Base-by-base conservation (phyloP, 2,329 filamentous ascomycete species). In the Trichoderma sp. region DNA sequence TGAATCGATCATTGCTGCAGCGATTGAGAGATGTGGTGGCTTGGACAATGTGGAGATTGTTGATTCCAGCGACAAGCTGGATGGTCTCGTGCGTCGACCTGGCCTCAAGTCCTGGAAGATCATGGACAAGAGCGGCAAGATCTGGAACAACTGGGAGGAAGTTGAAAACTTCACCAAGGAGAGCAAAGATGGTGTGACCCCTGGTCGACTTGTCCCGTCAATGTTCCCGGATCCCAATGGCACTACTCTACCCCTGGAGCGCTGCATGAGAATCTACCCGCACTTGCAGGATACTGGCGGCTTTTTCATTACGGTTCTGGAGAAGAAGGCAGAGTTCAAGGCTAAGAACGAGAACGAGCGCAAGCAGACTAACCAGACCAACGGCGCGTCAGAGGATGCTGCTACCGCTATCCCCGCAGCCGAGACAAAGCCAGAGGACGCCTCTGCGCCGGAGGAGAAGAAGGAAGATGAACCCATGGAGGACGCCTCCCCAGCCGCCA, bases 231-330 rank as follows among this genome's bases (percentile, higher is more conserved):
- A 81, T 49, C 85, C 87, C 0, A 83, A 84, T 68, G 81, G 80
- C 18, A 80, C 82, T 49, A 81, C 86, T 80, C 84, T 97, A 28
- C 94, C 94, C 18, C 86, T 98, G 21, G 92, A 97, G 75, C 88
- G 91, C 70, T 97, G 95, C 80, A 94, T 98, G 86, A 88, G 96
- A 71, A 90, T 99, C 7, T 99, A 98, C 79, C 92, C 94, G 39
- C 96, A 99, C 79, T 86, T 94, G 77, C 96, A 99, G 80, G 94
- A 99, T 75, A 99, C 96, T 3, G 96, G 96, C 68, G 95, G 91
- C 26, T 99, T 99, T 85, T 99, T 99, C 83, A 97, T 99, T 77
- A 91, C 94, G 0, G 94, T 97, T 0, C 82, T 99, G 21, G 92
- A 97, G 83, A 99, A 99, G 85, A 90, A 90, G 78, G 87, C 88